Percentiles rank a stretch among this genome's conserved stretches.
Conservation (phyloP, 768 basidiomycete genomes). For the Podaxis carcinomalis region DNA sequence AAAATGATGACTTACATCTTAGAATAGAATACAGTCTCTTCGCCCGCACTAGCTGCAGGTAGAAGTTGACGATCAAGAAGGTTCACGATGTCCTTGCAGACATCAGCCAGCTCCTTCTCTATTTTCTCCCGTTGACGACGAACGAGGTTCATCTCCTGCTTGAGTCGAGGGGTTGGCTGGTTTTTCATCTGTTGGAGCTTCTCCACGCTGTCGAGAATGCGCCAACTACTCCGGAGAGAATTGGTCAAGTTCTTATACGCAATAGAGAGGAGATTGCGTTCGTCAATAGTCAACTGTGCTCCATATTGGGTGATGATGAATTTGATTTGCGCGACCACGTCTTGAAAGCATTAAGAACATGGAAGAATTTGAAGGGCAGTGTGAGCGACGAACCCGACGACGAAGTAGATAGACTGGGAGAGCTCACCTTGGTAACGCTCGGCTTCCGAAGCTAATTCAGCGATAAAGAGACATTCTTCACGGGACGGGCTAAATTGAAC, state of each 20-base stretch:
- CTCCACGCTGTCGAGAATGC: constrained; percentile 73
- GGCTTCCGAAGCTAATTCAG: constrained; percentile 83
- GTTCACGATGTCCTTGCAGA: constrained; percentile 76
- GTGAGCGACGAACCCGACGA: background rate
- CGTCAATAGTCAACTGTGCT: constrained; percentile 71
- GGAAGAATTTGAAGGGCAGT: background rate
- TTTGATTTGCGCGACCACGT: constrained; percentile 79
- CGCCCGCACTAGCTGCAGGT: constrained; percentile 59
- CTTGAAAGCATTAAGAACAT: constrained; percentile 26
- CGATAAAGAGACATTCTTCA: constrained; percentile 52
- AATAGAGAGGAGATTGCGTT: constrained; percentile 84
- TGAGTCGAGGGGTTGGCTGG: constrained; percentile 35
- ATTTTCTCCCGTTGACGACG: constrained; percentile 71
- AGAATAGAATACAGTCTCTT: constrained; percentile 85
- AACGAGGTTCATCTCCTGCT: constrained; percentile 60
- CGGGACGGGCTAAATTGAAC: constrained; percentile 16
- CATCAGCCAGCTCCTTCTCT: constrained; percentile 69
- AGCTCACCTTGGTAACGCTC: constrained; percentile 84
- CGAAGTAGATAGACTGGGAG: background rate
- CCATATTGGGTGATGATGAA: constrained; percentile 62
- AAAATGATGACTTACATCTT: constrained; percentile 58
- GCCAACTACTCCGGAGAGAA: constrained; percentile 79
- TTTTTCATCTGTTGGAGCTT: constrained; percentile 48
- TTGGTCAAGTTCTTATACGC: constrained; percentile 92
- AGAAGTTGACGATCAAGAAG: constrained; percentile 53